Conservation (phyloP, 148 eudicot species). For the Rhododendron henanense region DNA sequence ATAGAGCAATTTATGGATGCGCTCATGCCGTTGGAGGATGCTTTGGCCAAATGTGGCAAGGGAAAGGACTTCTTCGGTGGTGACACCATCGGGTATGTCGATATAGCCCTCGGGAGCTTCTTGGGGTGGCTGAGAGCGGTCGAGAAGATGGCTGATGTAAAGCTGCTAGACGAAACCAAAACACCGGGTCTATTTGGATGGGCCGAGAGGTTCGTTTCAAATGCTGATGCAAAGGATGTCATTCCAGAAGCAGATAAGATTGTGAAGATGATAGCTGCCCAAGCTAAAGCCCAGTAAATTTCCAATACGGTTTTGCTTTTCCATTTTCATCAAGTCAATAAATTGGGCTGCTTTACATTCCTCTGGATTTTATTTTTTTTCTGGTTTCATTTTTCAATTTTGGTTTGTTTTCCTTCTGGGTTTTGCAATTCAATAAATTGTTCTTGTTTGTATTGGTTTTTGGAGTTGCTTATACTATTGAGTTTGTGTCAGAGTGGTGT, state of each 20-base stretch:
- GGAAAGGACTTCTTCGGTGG: conserved; percentile 26
- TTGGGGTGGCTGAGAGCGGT: conserved; percentile 24
- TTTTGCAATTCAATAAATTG: background rate
- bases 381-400: background rate
- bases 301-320: background rate
- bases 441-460: background rate
- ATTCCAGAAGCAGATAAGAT: conserved; percentile 22
- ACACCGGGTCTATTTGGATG: conserved; percentile 27
- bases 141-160: background rate
- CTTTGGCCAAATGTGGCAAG: conserved; percentile 25
- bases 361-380: background rate
- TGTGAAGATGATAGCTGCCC: background rate
- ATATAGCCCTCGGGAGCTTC: conserved; percentile 33
- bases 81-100: conserved; percentile 26
- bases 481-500: no score
- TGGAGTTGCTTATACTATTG: no score
- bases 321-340: background rate
- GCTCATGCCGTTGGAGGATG: conserved; percentile 19
- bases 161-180: conserved; percentile 23
- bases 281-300: background rate
- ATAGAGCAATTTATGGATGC: conserved; percentile 14
- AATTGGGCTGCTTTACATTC: background rate
- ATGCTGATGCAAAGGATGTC: conserved; percentile 29
- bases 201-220: conserved; percentile 26
- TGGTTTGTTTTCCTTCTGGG: background rate